Evolutionary conservation across 805 yeast species (phyloP).

Genomic region (Myxozyma mucilagina): DNA sequence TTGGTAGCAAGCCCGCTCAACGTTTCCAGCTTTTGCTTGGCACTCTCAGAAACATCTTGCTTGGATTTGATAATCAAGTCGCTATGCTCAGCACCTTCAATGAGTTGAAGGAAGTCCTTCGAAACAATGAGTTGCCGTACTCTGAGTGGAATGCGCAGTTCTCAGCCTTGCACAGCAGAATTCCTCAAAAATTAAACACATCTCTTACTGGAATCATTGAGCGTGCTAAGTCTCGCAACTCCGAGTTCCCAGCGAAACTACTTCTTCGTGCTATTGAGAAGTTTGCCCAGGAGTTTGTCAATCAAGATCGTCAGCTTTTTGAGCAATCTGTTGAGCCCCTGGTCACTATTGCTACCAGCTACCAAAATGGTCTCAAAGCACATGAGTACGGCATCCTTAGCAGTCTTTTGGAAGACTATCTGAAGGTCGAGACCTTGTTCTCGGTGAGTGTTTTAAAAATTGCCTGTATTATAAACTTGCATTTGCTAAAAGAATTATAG

Average conservation of each 20-base stretch:
- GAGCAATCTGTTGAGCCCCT: conserved; percentile 69
- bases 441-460: conserved; percentile 37
- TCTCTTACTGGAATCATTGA: conserved; percentile 64
- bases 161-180: conserved; percentile 89
- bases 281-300: conserved; percentile 52
- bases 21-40: conserved; percentile 59
- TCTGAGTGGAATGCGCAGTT: conserved; percentile 86
- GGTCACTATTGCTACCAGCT: conserved; percentile 65
- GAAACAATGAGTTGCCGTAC: conserved; percentile 81
- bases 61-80: conserved; percentile 94
- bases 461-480: not conserved
- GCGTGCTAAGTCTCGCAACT: conserved; percentile 61
- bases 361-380: conserved; percentile 70
- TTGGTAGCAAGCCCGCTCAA: conserved; percentile 83
- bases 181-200: conserved; percentile 75
- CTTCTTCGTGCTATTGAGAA: conserved; percentile 70
- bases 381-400: conserved; percentile 83
- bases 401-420: conserved; percentile 66
- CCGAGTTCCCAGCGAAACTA: conserved; percentile 93
- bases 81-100: conserved; percentile 83
- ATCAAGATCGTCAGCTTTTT: conserved; percentile 48
- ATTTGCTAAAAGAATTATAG: conserved; percentile 1
- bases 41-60: conserved; percentile 73
- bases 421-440: conserved; percentile 74
- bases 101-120: conserved; percentile 68